Evolutionary conservation across 495 filamentous ascomycete species (phyloP), one percentile per base, ranked within the genome.

Genomic region (Ascobolus immersus): DNA sequence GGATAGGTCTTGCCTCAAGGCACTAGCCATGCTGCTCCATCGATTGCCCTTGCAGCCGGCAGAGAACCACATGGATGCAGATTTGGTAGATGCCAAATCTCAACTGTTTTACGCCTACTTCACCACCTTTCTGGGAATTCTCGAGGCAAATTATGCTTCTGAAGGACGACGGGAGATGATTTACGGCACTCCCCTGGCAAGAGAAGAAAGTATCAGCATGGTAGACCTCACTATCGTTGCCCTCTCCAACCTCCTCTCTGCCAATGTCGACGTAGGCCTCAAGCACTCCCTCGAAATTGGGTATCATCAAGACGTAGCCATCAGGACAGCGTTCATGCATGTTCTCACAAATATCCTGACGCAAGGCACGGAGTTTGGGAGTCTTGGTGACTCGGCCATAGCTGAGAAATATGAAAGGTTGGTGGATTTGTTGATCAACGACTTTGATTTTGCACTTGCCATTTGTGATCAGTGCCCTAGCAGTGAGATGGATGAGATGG

Each of bases 51-150:
- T 73, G 9, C 68, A 72, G 38, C 66, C 66, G 1, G 58, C 60
- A n/a, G 68, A 71, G 28, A 61, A 59, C 2, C 64, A 65, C 38
- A 62, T 51, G 20, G 68, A 73, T 44, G 67, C 61, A 0, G 62
- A 65, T 35, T 62, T 62, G 1, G 68, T 64, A 36, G 68, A 71
- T 52, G 55, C 65, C 20, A 69, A 70, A 36, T 59, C 57, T 4
- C 59, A 70, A 39, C 64, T 72, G 64, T 73, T 73, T 42, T 64
- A 65, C 29, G 59, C 56, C n/a, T 73, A 72, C 50, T 72, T 73
- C 44, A 68, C 63, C 36, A 51, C 64, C 20, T 71, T 73, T 37
- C 52, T 73, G 22, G 63, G 65, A 1, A 43, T 73, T 10, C 53
- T 73, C 12, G 67, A 70, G 35, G 55, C 60, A 28, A 66, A 66